A percentile compares a stretch with the other conserved stretches of the same genome.
Evolutionary conservation across 2,329 filamentous ascomycete genomes (phyloP).

Genomic region (Neobulgaria alba): DNA sequence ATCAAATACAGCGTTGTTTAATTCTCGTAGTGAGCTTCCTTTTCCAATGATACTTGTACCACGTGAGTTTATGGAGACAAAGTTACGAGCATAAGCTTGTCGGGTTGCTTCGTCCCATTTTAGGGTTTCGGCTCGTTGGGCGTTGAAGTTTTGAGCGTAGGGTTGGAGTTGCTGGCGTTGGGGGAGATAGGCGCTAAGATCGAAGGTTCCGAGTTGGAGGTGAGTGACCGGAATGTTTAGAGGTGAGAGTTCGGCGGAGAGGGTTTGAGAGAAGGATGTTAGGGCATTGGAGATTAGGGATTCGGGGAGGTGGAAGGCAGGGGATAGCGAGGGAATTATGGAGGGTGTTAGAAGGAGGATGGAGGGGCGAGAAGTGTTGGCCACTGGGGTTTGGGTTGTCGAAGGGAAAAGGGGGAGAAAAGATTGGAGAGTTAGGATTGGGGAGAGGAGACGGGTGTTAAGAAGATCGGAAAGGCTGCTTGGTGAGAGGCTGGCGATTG

Average conservation of each 20-base stretch:
- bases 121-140: conserved; percentile 45
- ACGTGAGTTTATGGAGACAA: conserved; percentile 17
- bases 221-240: conserved; percentile 74
- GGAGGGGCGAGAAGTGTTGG: conserved; percentile 46
- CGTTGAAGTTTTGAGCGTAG: conserved; percentile 27
- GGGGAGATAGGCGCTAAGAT: conserved; percentile 61
- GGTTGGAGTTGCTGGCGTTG: conserved; percentile 29
- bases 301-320: conserved; percentile 77
- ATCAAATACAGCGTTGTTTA: conserved; percentile 87
- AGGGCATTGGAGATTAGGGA: conserved; percentile 78
- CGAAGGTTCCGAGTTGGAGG: conserved; percentile 85
- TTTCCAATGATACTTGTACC: conserved; percentile 19
- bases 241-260: conserved; percentile 70
- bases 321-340: conserved; percentile 71
- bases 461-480: conserved; percentile 82
- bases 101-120: conserved; percentile 56
- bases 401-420: conserved; percentile 73
- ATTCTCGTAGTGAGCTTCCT: conserved; percentile 59
- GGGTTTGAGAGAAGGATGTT: conserved; percentile 74
- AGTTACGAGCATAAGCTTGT: conserved; percentile 55
- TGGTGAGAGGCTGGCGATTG: conserved; percentile 76
- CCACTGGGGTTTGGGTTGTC: conserved; percentile 30
- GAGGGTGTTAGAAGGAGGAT: conserved; percentile 72
- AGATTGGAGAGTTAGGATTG: conserved; percentile 79
- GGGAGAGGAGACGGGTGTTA: conserved; percentile 84